Conservation (phyloP, 306 rosid genomes). For the Parietaria judaica region DNA sequence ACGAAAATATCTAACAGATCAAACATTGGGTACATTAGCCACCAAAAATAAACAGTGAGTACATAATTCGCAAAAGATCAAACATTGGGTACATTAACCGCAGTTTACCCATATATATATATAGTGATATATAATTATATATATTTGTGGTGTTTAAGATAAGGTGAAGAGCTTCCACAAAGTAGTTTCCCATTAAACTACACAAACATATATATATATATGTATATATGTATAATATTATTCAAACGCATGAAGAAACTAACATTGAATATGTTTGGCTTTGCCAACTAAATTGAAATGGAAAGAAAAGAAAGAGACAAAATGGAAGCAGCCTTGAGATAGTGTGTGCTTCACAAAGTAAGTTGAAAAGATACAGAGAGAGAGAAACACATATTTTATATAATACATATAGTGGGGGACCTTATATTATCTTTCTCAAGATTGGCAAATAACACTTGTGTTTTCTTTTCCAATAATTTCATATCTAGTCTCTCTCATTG, state of each 20-base stretch:
- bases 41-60: no score
- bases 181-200: neutral
- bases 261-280: neutral
- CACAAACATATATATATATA: neutral
- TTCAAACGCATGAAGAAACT: neutral
- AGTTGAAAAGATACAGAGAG: neutral
- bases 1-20: no score
- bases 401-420: slow-evolving; percentile 12
- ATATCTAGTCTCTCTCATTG: slow-evolving; percentile 3
- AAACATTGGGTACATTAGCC: no score
- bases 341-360: neutral
- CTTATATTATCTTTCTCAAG: slow-evolving; percentile 16
- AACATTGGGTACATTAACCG: no score
- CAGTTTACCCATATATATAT: no score
- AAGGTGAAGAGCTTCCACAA: no score
- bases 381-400: neutral
- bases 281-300: neutral
- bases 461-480: slow-evolving; percentile 12
- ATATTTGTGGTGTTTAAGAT: no score
- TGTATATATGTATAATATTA: neutral
- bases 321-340: slow-evolving; percentile 8
- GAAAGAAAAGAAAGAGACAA: slow-evolving; percentile 7
- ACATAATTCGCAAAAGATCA: no score
- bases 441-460: slow-evolving; percentile 7
- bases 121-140: no score